Evolutionary conservation across 495 filamentous ascomycete genomes (phyloP).

Genomic region (Aspergillus bertholletiae): DNA sequence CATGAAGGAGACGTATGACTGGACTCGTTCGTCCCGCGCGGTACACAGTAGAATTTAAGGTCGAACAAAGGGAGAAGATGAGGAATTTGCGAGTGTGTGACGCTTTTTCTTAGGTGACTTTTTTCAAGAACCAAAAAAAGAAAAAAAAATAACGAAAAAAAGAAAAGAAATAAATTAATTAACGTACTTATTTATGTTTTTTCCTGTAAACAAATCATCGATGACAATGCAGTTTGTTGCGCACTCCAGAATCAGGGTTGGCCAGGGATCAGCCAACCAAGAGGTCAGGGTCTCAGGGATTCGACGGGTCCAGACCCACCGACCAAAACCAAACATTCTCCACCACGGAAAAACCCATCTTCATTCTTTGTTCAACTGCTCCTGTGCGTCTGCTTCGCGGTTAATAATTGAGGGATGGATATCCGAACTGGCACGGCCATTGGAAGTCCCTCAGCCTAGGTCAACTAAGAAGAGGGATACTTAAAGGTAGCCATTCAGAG

Average conservation of each 20-base stretch:
- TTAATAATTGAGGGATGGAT: conserved; percentile 1
- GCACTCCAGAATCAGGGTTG: too few species aligned
- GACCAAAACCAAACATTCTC: background rate
- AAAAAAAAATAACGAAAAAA: too few species aligned
- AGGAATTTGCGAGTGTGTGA: too few species aligned
- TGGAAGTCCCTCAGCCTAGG: too few species aligned
- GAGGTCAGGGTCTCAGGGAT: conserved; percentile 2
- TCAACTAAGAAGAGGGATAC: too few species aligned
- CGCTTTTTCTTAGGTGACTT: too few species aligned
- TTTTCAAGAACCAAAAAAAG: too few species aligned
- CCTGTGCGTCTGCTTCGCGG: background rate
- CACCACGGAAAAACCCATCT: conserved; percentile 1
- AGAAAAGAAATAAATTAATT: too few species aligned
- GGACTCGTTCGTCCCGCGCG: background rate
- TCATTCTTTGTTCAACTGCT: background rate
- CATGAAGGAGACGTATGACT: background rate
- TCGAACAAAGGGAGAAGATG: too few species aligned
- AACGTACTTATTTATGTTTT: too few species aligned
- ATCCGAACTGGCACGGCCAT: too few species aligned
- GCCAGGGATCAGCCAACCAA: background rate
- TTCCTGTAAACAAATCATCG: background rate
- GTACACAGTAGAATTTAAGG: too few species aligned
- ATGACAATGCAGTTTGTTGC: background rate
- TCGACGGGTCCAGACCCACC: background rate
- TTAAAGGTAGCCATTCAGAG: background rate